phyloP scores from a whole-genome alignment of 371 early-diverging fungal species.

The Mycotypha africana region DNA sequence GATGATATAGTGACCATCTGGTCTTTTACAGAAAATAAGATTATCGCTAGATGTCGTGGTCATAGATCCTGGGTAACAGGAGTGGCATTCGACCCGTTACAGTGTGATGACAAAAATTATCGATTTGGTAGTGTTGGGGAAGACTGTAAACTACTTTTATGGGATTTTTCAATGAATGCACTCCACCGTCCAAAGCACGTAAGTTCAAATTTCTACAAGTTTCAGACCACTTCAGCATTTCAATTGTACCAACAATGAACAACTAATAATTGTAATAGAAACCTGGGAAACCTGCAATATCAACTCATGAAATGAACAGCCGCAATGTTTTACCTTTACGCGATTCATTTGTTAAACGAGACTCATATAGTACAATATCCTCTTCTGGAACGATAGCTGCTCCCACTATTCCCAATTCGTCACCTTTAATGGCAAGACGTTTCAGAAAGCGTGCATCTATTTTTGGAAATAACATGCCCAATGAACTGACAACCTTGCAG shows the following conservation, averaged over 20 bases:
- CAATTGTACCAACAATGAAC: no score
- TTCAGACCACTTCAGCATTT: no score
- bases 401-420: background rate
- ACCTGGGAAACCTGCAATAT: no score
- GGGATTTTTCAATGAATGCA: slow-evolving; percentile 84
- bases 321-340: no score
- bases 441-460: background rate
- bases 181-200: slow-evolving; percentile 64
- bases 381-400: no score
- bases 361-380: no score
- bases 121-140: slow-evolving; percentile 73
- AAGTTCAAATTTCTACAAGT: no score
- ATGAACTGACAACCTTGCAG: no score
- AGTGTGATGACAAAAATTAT: slow-evolving; percentile 73
- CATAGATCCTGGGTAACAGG: slow-evolving; percentile 88
- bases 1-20: slow-evolving; percentile 92
- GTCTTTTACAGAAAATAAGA: slow-evolving; percentile 64
- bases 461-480: background rate
- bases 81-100: slow-evolving; percentile 87
- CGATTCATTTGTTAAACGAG: no score
- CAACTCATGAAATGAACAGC: no score
- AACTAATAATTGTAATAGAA: no score
- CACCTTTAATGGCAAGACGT: background rate
- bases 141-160: slow-evolving; percentile 73
- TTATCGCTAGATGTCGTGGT: slow-evolving; percentile 84